Conservation (phyloP, 2,329 filamentous ascomycete species). For the Exserohilum rostratum region DNA sequence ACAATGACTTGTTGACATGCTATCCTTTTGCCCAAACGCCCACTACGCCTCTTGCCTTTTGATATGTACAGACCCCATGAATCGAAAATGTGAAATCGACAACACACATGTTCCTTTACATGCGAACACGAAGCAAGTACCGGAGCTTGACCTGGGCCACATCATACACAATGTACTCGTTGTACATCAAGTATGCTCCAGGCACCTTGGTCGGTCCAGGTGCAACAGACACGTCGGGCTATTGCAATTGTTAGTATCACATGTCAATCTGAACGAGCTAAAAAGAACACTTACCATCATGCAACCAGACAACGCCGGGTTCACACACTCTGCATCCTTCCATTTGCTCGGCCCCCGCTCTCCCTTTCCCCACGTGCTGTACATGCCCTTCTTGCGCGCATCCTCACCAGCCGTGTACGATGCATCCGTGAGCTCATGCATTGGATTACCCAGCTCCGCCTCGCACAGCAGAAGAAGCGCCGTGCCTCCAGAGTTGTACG, state of each 20-base stretch:
- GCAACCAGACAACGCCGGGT: constrained; percentile 69
- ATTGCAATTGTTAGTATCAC: constrained; percentile 11
- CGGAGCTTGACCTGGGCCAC: constrained; percentile 71
- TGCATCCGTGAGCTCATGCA: constrained; percentile 65
- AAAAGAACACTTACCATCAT: constrained; percentile 64
- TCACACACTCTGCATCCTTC: constrained; percentile 75
- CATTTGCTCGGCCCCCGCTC: constrained; percentile 67
- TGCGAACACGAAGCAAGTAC: constrained; percentile 68
- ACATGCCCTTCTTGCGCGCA: constrained; percentile 64
- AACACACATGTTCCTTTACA: constrained; percentile 17
- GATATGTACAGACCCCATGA: no score
- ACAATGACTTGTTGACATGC: no score
- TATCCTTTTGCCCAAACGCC: no score
- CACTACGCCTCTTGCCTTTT: background rate
- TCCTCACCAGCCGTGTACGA: constrained; percentile 69
- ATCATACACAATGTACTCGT: constrained; percentile 77
- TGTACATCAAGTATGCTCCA: constrained; percentile 64
- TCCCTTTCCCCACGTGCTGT: constrained; percentile 75
- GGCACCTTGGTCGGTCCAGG: constrained; percentile 58
- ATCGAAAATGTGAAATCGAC: no score
- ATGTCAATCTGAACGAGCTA: background rate
- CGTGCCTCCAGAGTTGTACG: constrained; percentile 66
- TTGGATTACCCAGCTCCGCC: constrained; percentile 77
- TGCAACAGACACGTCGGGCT: constrained; percentile 40
- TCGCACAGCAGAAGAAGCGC: constrained; percentile 83